Evolutionary conservation across 1,139 yeast species (phyloP), one percentile per base, ranked within the genome.

Genomic region (Hyphopichia fennica): DNA sequence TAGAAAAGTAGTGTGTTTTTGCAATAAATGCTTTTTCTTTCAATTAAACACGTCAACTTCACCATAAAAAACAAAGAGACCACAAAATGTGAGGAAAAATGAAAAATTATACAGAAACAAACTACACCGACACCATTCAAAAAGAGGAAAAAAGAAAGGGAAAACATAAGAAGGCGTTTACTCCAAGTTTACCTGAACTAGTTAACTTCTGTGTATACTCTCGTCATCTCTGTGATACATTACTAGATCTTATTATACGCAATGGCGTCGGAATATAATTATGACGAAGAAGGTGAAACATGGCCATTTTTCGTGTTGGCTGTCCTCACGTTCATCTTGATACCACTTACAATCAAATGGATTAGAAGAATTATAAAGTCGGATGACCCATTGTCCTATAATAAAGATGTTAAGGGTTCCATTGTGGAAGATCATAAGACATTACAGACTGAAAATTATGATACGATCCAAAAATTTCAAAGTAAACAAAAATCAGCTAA

Each of bases 301-400:
- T 93, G 98, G 98, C 99, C 99, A 35, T 90, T 85, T 62, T 93
- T 91, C 58, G 80, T 86, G 44, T 68, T 88, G 57, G 93, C 98
- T 2, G 69, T 90, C 43, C 69, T 87, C 41, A 55, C 68, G 33
- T 68, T 72, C 43, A 78, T 83, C 22, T 74, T 89, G 47, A 64
- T 89, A 35, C 97, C 98, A 5, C 58, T 81, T 45, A 85, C 96
- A 1, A 50, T 81, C 15, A 63, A 69, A 37, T 74, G 81, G 50
- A 47, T 77, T 8, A 55, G 57, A 45, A 54, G 65, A 18, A 47
- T 69, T 16, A 32, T 59, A 29, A 41, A 45, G 33, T 41, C 51
- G 2, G 52, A 59, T 34, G 58, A 66, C 42, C 59, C 67, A 11
- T 47, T 46, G 16, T 41, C 48, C 4, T 49, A 52, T 40, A 65